phyloP scores from a whole-genome alignment of 768 basidiomycete species.

The Kwoniella pini region DNA sequence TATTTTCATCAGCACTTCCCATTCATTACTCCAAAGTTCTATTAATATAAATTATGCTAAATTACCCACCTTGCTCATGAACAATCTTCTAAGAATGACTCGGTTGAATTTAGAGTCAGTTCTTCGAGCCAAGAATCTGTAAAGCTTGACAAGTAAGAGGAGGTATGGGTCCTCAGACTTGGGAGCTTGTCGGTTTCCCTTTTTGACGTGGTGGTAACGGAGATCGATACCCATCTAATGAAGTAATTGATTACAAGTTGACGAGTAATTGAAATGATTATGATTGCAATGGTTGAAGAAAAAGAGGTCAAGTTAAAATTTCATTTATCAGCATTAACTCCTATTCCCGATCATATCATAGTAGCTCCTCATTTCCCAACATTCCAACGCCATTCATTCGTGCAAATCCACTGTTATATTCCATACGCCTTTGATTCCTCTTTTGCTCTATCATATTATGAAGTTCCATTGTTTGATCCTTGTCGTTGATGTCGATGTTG shows the following conservation, averaged over 20 bases:
- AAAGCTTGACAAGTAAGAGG: conserved; percentile 97
- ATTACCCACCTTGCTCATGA: conserved; percentile 78
- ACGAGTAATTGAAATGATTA: background rate
- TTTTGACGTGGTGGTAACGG: conserved; percentile 96
- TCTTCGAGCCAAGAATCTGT: conserved; percentile 97
- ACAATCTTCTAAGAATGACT: conserved; percentile 88
- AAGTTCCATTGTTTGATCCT: background rate
- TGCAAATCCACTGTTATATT: too few species aligned
- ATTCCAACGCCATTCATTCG: background rate
- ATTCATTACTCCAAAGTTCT: background rate
- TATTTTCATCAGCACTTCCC: background rate
- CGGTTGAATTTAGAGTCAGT: conserved; percentile 95
- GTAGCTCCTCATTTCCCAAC: background rate
- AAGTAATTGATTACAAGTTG: background rate
- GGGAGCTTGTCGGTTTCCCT: conserved; percentile 88
- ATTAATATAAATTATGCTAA: too few species aligned
- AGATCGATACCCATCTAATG: conserved; percentile 82
- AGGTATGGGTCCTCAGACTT: conserved; percentile 99
- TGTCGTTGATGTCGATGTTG: conserved; percentile 2
- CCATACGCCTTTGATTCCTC: too few species aligned
- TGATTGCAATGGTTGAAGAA: background rate
- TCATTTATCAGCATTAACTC: conserved; percentile 11
- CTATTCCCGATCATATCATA: background rate
- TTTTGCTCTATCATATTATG: too few species aligned
- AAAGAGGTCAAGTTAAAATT: background rate